Evolutionary conservation across 1,284 basidiomycete genomes (phyloP), one percentile per base, ranked within the genome.

Genomic region (Sutorius eximius): DNA sequence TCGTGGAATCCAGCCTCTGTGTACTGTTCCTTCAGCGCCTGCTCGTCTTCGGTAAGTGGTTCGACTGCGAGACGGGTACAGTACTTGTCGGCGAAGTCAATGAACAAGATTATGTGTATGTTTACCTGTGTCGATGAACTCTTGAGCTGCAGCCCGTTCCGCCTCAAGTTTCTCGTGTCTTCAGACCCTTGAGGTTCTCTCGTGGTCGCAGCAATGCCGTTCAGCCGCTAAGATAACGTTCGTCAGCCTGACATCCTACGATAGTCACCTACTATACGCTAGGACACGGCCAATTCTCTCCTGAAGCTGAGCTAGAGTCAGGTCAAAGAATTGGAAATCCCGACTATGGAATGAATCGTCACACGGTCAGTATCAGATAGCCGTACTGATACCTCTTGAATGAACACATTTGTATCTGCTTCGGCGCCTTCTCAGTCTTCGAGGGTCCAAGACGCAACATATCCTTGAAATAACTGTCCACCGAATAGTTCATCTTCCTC

Each of bases 301-400:
- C 70, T 98, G 95, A 44, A 98, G 76, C 64, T 89, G 88, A 11
- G 85, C 80, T 10, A 99, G 76, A 45, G 89, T 80, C 0, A 87
- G 82, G 3, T 95, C 51, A 13, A 93, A 98, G 80, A 99, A 99
- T 69, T 99, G 96, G 81, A 95, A 98, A 71, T 98, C 96, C 75
- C 96, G 89, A 61, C 93, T 95, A 61, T 43, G 6, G 62, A 52
- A 15, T 9, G 2, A 47, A 50, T 49, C 9, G 18, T 13, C 9
- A 30, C n/a, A 40, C 20, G 3, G 29, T 22, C 16, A 61, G 30
- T 5, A 38, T 29, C 11, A 8, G 18, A 20, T 33, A 24, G 5
- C 22, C 15, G 27, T 27, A 33, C 15, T 9, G n/a, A 47, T 9
- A 13, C 15, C 36, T 34, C 15, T 13, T 5, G 8, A n/a, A 9